These are phyloP conservation scores for Diaporthe caulivora DNA, from an alignment of 2,329 filamentous ascomycete genomes.

Conservation along the genomic window DNA sequence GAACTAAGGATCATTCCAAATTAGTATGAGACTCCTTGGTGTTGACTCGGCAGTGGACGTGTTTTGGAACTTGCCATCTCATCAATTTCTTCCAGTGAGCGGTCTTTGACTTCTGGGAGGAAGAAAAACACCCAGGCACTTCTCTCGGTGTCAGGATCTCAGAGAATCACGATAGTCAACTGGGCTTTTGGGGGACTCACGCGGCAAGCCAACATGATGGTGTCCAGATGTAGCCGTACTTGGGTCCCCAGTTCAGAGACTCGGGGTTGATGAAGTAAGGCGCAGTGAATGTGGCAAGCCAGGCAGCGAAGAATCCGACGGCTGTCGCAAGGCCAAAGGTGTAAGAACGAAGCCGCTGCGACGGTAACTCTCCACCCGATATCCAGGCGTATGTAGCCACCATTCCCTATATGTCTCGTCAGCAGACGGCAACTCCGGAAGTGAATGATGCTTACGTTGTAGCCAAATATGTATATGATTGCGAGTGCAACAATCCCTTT, in stretches of 20 bases:
- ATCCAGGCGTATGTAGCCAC: conserved; percentile 70
- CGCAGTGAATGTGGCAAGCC: conserved; percentile 69
- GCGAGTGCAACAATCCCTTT: conserved; percentile 65
- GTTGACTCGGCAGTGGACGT: too few relatives aligned
- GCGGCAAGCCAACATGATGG: conserved; percentile 50
- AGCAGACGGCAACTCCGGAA: not conserved
- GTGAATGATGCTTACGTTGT: conserved; percentile 53
- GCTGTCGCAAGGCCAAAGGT: conserved; percentile 68
- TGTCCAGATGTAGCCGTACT: conserved; percentile 69
- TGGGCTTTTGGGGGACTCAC: conserved; percentile 36
- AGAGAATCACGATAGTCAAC: not conserved
- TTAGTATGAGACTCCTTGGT: too few relatives aligned
- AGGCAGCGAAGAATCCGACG: conserved; percentile 66
- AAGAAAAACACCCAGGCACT: conserved; percentile 59
- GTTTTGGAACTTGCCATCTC: conserved; percentile 58
- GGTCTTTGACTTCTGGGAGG: conserved; percentile 66
- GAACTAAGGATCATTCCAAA: conserved; percentile 41
- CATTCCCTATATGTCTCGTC: conserved; percentile 51
- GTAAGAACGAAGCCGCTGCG: conserved; percentile 67
- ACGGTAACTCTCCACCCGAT: conserved; percentile 67
- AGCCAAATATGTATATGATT: conserved; percentile 65
- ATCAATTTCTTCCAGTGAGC: conserved; percentile 66
- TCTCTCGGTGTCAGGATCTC: not conserved
- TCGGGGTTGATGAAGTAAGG: conserved; percentile 71
- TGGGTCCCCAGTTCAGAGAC: conserved; percentile 67